Percentiles rank a stretch among this genome's conserved stretches.
These are phyloP conservation scores for Myrmaecium sp. DNA, from an alignment of 2,329 filamentous ascomycete species.

Conservation along the genomic window DNA sequence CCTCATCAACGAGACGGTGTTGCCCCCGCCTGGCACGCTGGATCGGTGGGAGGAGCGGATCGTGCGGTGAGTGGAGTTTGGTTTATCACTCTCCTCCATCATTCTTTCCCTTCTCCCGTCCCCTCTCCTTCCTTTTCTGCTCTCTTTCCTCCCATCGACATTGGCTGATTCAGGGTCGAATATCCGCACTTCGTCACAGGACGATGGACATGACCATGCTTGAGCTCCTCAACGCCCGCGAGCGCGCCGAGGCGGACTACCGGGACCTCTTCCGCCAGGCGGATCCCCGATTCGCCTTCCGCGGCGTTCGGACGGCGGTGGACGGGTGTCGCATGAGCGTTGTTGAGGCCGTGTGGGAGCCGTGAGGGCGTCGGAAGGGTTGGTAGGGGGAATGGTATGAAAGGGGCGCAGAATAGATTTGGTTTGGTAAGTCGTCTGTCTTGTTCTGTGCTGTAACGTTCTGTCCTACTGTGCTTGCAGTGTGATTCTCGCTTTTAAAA, in stretches of 20 bases:
- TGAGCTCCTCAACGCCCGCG: constrained; percentile 4
- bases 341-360: constrained; percentile 5
- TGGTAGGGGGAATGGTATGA: no score
- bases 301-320: constrained; percentile 2
- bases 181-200: constrained; percentile 1
- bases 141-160: no score
- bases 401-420: no score
- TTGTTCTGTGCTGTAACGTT: no score
- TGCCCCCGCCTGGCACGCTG: constrained; percentile 10
- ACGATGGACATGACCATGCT: constrained; percentile 6
- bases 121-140: no score
- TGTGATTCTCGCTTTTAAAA: no score
- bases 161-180: background rate
- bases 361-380: no score
- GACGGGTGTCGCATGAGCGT: constrained; percentile 4
- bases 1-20: constrained; percentile 9
- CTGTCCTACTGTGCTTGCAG: no score
- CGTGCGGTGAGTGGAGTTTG: constrained; percentile 2
- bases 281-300: constrained; percentile 6
- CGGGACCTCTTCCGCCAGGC: constrained; percentile 4
- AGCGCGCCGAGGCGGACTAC: constrained; percentile 5
- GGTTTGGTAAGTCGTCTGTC: no score
- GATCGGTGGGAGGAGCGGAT: constrained; percentile 6
- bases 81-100: no score
- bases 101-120: no score